phyloP scores from a whole-genome alignment of 176 grass and related monocot genomes.

The Eleusine coracana region DNA sequence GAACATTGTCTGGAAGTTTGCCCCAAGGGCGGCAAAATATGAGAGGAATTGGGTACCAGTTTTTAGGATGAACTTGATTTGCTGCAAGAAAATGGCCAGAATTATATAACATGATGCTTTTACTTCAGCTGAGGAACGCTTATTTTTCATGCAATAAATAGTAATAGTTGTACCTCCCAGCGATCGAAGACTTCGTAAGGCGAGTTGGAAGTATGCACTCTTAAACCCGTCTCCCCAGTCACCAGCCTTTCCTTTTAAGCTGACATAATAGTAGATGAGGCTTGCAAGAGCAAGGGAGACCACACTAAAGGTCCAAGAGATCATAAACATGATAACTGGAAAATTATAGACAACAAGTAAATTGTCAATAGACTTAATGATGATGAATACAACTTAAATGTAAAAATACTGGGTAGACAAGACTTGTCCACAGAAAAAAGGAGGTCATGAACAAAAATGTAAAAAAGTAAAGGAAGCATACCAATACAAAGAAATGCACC shows the following conservation, averaged over 20 bases:
- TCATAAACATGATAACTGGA: slow-evolving; percentile 97
- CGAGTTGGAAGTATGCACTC: slow-evolving; percentile 94
- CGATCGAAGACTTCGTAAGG: slow-evolving; percentile 80
- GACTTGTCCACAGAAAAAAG: background rate
- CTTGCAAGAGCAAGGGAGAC: slow-evolving; percentile 91
- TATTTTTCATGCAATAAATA: slow-evolving; percentile 22
- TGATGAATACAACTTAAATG: background rate
- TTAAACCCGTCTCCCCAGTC: slow-evolving; percentile 99
- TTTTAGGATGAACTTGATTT: slow-evolving; percentile 94
- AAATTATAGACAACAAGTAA: slow-evolving; percentile 13
- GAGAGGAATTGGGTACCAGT: slow-evolving; percentile 98
- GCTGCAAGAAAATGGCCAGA: slow-evolving; percentile 47
- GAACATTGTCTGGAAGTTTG: slow-evolving; percentile 85
- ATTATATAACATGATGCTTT: slow-evolving; percentile 18
- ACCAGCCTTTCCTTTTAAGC: slow-evolving; percentile 94
- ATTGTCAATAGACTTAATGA: slow-evolving; percentile 22
- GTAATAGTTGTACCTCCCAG: slow-evolving; percentile 71
- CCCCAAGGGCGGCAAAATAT: slow-evolving; percentile 98
- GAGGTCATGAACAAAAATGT: slow-evolving; percentile 14
- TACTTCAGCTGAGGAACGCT: background rate
- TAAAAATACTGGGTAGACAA: background rate
- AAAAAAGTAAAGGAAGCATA: slow-evolving; percentile 47
- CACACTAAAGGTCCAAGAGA: slow-evolving; percentile 92
- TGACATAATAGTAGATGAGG: slow-evolving; percentile 97
- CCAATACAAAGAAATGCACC: slow-evolving; percentile 90